These are phyloP conservation scores for Diaporthe sp. DNA, from an alignment of 2,329 filamentous ascomycete species.

Conservation along the genomic window DNA sequence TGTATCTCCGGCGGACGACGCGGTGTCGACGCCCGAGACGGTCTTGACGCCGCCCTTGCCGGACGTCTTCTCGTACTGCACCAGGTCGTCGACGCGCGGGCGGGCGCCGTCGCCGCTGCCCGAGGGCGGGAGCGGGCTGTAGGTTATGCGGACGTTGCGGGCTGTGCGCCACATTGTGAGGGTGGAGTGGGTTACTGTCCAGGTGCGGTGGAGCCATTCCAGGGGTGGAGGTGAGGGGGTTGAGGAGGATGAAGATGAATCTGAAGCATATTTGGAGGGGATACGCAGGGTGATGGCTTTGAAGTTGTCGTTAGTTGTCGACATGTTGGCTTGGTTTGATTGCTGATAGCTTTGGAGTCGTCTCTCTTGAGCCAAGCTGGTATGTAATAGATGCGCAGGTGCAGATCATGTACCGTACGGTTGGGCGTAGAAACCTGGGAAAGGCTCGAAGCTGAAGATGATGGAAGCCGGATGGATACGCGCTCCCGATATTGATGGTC, in stretches of 20 bases:
- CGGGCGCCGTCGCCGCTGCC: slow-evolving; percentile 40
- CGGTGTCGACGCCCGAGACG: slow-evolving; percentile 76
- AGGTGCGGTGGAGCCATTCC: slow-evolving; percentile 75
- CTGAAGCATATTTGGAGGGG: slow-evolving; percentile 64
- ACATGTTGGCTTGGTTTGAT: slow-evolving; percentile 13
- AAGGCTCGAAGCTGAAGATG: neutral
- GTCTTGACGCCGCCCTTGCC: slow-evolving; percentile 66
- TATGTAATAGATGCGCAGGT: neutral
- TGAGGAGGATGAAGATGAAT: slow-evolving; percentile 44
- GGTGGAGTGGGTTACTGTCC: slow-evolving; percentile 82
- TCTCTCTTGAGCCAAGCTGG: neutral
- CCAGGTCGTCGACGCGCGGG: slow-evolving; percentile 76
- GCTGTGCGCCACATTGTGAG: slow-evolving; percentile 85
- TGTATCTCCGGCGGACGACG: slow-evolving; percentile 49
- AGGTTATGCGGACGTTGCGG: slow-evolving; percentile 85
- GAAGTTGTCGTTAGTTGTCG: slow-evolving; percentile 7
- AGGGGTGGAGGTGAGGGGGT: slow-evolving; percentile 62
- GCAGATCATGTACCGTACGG: neutral
- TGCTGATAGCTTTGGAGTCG: too few relatives aligned
- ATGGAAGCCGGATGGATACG: neutral
- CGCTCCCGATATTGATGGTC: neutral
- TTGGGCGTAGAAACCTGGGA: neutral
- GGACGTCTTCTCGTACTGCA: slow-evolving; percentile 74
- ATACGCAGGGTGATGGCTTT: slow-evolving; percentile 54
- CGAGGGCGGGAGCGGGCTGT: slow-evolving; percentile 66